Evolutionary conservation across 176 grass and related monocot species (phyloP).

Genomic region (Oryza meridionalis): DNA sequence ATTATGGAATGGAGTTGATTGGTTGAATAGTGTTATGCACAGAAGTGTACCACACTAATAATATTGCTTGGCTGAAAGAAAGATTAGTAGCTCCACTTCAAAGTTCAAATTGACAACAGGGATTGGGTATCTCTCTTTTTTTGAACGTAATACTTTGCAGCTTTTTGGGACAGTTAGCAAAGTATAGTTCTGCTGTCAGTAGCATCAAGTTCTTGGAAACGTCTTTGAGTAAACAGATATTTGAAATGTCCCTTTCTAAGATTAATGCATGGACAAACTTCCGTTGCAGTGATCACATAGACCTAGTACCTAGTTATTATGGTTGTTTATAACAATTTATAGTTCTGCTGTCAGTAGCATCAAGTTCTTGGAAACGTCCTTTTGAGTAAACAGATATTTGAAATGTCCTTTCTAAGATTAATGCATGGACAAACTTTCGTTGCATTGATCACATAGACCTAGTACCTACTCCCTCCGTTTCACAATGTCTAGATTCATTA

Average conservation of each 20-base stretch:
- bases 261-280: background rate
- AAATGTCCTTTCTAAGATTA: background rate
- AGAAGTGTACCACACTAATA: background rate
- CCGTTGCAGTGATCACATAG: background rate
- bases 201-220: background rate
- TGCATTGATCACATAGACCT: constrained; percentile 1
- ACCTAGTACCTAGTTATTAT: background rate
- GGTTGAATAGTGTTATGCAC: background rate
- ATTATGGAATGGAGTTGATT: background rate
- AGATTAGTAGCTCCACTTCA: background rate
- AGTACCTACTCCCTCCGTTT: too few species aligned
- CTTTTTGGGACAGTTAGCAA: background rate
- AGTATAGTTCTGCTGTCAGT: background rate
- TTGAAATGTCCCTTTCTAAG: background rate
- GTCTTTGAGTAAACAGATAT: background rate
- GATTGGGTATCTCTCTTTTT: background rate
- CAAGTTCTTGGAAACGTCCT: too few species aligned
- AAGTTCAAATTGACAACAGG: background rate
- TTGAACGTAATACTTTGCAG: background rate
- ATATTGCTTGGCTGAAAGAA: background rate
- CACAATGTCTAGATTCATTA: too few species aligned
- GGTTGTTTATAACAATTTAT: too few species aligned
- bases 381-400: background rate
- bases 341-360: too few species aligned
- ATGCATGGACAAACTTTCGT: background rate